phyloP scores from a whole-genome alignment of 164 flowering plant species.

The Macadamia integrifolia region DNA sequence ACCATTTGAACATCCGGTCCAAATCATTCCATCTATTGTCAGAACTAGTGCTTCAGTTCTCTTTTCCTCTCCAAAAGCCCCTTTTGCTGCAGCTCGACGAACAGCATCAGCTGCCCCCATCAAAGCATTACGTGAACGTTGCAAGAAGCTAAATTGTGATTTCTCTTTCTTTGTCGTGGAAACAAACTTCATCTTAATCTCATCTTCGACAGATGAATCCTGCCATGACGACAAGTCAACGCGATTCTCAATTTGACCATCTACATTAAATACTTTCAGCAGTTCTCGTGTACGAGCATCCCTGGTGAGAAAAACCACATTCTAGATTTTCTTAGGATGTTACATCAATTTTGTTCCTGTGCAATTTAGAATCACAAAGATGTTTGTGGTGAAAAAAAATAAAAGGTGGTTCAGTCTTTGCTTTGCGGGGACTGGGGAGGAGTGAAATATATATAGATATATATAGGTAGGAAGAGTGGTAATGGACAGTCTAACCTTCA shows the following conservation, averaged over 20 bases:
- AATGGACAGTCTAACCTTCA: too few relatives aligned
- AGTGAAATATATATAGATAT: too few relatives aligned
- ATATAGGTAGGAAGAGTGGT: too few relatives aligned
- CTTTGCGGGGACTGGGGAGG: too few relatives aligned
- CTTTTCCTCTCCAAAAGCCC: slow-evolving; percentile 67
- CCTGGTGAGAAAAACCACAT: slow-evolving; percentile 37
- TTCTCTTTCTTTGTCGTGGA: slow-evolving; percentile 79
- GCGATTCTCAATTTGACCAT: slow-evolving; percentile 79
- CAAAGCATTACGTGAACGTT: slow-evolving; percentile 91
- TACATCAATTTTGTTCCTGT: background rate
- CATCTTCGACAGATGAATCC: slow-evolving; percentile 65
- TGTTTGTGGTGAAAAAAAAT: background rate
- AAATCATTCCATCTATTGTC: slow-evolving; percentile 74
- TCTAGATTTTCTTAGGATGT: slow-evolving; percentile 1
- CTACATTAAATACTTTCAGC: slow-evolving; percentile 75
- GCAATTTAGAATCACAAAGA: background rate
- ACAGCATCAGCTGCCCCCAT: slow-evolving; percentile 99
- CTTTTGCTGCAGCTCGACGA: slow-evolving; percentile 79
- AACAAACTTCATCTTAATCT: slow-evolving; percentile 61
- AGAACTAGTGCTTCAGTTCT: slow-evolving; percentile 68
- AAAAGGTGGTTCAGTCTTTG: too few relatives aligned
- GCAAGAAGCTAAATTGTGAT: slow-evolving; percentile 53
- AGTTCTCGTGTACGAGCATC: slow-evolving; percentile 90
- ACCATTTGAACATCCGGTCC: slow-evolving; percentile 89
- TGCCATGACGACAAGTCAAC: slow-evolving; percentile 46